Base-by-base conservation (phyloP, 495 filamentous ascomycete species). In the Cudoniella acicularis region DNA sequence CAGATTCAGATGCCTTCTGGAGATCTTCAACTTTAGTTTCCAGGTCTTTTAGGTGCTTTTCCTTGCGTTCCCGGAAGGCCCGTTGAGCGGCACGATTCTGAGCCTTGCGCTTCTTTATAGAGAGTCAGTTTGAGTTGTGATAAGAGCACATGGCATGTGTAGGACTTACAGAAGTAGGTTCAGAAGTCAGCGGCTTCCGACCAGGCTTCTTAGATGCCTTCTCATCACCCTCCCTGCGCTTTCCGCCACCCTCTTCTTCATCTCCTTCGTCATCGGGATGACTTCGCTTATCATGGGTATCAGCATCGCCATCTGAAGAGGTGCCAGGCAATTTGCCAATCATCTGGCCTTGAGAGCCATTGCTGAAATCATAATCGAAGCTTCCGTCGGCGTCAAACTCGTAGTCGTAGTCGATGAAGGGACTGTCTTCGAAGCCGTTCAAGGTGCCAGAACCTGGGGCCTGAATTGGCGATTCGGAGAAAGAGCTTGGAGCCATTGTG, bases 71-170 rank as follows among this genome's bases (percentile, higher is more conserved):
- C 22, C 94, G 83, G 83, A 99, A 99, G 6, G 94, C 94, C 43
- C 94, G 83, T 74, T 99, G 94, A 24, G 94, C 94, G 1, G 95
- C 94, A 57, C 94, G 87, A 64, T 99, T 99, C 69, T 99, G 94
- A 10, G 95, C 94, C 75, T 99, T 99, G 63, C 94, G 90, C 77
- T 99, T 99, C 92, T 97, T 65, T 36, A 20, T 59, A 57, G 22
- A 65, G 49, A 13, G 3, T 50, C 8, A 21, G 8, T 26, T 10
- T 24, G 18, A 9, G 2, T 25, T 10, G 6, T 6, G 52, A 51
- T 43, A 45, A 52, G 24, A 47, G 36, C 16, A 42, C 21, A 30
- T 36, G 23, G 21, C 10, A 27, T 13, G 51, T 26, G 9, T 20
- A 43, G 23, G 57, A 79, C 91, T 77, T 86, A 97, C 92, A 61